Percentiles rank a stretch among this genome's conserved stretches.
These are phyloP conservation scores for Oryza punctata DNA, from an alignment of 176 grass and related monocot species.

Conservation along the genomic window DNA sequence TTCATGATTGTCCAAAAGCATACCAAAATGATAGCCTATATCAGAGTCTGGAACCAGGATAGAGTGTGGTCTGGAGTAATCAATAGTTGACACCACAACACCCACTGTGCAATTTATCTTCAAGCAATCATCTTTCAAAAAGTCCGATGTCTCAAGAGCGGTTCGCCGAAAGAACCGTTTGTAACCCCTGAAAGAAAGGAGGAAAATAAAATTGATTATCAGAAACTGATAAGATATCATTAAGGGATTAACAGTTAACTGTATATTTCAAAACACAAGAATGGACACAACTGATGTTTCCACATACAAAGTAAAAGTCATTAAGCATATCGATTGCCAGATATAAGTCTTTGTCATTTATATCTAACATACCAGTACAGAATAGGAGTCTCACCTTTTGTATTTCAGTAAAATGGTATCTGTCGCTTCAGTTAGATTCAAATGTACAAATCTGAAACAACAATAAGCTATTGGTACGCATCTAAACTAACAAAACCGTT, in stretches of 20 bases:
- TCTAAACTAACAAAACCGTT: not conserved
- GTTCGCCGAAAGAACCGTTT: slow-evolving; percentile 87
- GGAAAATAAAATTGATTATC: slow-evolving; percentile 15
- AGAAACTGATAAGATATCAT: not conserved
- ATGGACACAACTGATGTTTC: slow-evolving; percentile 4
- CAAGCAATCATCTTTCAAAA: slow-evolving; percentile 90
- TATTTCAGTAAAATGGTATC: not conserved
- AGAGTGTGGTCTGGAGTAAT: slow-evolving; percentile 67
- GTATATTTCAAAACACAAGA: not conserved
- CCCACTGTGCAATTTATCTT: slow-evolving; percentile 98
- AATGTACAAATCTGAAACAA: not conserved
- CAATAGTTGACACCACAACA: slow-evolving; percentile 81
- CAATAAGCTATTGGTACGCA: not conserved
- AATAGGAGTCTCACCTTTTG: not conserved
- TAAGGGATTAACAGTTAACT: not conserved
- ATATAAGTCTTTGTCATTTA: not conserved
- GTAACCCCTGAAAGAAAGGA: slow-evolving; percentile 73
- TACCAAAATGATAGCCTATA: slow-evolving; percentile 80
- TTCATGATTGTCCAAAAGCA: slow-evolving; percentile 77
- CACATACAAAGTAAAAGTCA: not conserved
- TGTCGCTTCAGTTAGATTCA: slow-evolving; percentile 2
- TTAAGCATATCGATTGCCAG: not conserved
- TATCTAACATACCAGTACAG: not conserved
- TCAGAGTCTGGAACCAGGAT: slow-evolving; percentile 84
- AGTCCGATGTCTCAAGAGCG: slow-evolving; percentile 83